phyloP scores from a whole-genome alignment of 148 eudicot genomes.

The Chenopodium suecicum region DNA sequence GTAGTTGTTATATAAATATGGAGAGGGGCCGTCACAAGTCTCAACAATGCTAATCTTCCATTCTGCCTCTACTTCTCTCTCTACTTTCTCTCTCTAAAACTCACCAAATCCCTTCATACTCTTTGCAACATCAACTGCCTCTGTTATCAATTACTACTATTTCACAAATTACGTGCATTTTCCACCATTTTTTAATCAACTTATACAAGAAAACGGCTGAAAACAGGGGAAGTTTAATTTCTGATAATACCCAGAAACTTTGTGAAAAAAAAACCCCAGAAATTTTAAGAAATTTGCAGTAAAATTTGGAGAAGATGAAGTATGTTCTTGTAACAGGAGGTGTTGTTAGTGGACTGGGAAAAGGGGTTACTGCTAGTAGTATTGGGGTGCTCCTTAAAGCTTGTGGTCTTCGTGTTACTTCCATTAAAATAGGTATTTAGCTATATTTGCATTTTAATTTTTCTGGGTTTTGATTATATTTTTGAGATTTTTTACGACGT shows the following conservation, averaged over 20 bases:
- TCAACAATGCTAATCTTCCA: neutral
- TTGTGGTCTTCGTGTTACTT: slow-evolving; percentile 82
- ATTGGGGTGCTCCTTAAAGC: slow-evolving; percentile 81
- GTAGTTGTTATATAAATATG: slow-evolving; percentile 1
- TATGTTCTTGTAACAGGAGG: slow-evolving; percentile 91
- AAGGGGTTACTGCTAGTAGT: slow-evolving; percentile 96
- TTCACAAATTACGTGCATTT: slow-evolving; percentile 1
- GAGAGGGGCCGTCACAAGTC: neutral
- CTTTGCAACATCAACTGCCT: neutral
- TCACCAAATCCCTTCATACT: neutral
- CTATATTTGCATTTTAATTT: neutral
- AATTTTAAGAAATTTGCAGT: neutral
- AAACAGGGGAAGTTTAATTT: neutral
- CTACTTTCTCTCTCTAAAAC: neutral
- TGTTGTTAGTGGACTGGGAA: slow-evolving; percentile 85
- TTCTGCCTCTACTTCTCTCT: neutral
- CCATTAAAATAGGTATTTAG: slow-evolving; percentile 75
- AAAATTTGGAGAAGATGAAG: slow-evolving; percentile 52
- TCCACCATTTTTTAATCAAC: neutral
- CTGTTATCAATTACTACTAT: neutral
- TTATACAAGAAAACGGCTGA: neutral
- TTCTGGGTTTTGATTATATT: neutral
- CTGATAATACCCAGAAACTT: no score
- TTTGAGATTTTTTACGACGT: neutral
- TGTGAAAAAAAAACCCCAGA: neutral